Percentiles rank a stretch among this genome's conserved stretches.
phyloP scores from a whole-genome alignment of 2,329 filamentous ascomycete species.

The Penicillium sp. region DNA sequence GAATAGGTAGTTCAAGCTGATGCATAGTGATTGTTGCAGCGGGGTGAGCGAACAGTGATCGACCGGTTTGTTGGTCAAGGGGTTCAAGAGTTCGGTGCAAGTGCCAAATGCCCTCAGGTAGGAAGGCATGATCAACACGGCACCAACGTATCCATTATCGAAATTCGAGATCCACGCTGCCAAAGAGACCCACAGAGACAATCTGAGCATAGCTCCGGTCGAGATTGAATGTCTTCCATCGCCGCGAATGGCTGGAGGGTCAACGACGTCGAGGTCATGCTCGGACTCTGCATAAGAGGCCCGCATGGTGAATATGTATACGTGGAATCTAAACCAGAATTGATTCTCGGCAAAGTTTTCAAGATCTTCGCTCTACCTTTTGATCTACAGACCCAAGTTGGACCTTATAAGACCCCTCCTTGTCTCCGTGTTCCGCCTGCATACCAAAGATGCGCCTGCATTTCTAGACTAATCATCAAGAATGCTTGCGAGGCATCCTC shows the following conservation, averaged over 20 bases:
- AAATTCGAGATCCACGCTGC: slow-evolving; percentile 26
- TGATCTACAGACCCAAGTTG: background rate
- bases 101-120: slow-evolving; percentile 24
- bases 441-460: slow-evolving; percentile 16
- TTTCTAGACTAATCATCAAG: slow-evolving; percentile 12
- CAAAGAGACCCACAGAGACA: slow-evolving; percentile 22
- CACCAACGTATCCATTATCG: slow-evolving; percentile 24
- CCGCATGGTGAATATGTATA: slow-evolving; percentile 1
- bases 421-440: slow-evolving; percentile 2
- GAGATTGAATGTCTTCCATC: slow-evolving; percentile 7
- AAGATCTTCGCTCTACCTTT: background rate
- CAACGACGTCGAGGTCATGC: background rate
- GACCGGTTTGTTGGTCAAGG: slow-evolving; percentile 4
- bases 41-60: slow-evolving; percentile 23
- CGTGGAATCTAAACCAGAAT: background rate
- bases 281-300: slow-evolving; percentile 6
- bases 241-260: background rate
- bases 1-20: slow-evolving; percentile 28
- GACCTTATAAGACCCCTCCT: slow-evolving; percentile 3
- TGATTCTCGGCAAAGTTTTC: too few relatives aligned
- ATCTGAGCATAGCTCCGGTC: slow-evolving; percentile 18
- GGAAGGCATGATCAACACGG: slow-evolving; percentile 26
- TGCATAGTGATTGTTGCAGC: slow-evolving; percentile 26
- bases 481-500: slow-evolving; percentile 8
- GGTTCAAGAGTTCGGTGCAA: slow-evolving; percentile 17